These are phyloP conservation scores for Bryoerythrophyllum caledonicum DNA, from an alignment of 225 moss, liverwort and hornwort species.

Conservation along the genomic window DNA sequence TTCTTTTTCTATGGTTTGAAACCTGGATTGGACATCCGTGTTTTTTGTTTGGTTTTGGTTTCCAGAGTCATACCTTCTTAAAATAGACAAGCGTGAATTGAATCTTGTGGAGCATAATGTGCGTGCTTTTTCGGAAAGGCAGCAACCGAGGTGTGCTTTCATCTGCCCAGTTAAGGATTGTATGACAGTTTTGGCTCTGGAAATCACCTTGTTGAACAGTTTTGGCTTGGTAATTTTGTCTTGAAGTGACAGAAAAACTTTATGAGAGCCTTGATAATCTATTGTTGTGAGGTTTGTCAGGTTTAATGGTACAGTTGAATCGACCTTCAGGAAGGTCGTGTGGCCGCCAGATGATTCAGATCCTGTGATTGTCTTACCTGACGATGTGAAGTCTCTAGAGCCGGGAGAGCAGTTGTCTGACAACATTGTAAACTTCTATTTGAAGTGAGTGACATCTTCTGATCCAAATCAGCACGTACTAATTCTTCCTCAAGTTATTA, in stretches of 20 bases:
- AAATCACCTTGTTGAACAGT: too few relatives aligned
- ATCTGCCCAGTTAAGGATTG: background rate
- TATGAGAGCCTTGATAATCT: too few relatives aligned
- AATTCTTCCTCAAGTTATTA: background rate
- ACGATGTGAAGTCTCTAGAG: conserved; percentile 35
- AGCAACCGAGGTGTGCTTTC: conserved; percentile 38
- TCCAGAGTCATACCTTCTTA: conserved; percentile 51
- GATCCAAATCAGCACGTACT: background rate
- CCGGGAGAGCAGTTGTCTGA: conserved; percentile 37
- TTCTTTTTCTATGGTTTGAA: background rate
- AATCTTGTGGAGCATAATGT: conserved; percentile 48
- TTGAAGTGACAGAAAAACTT: too few relatives aligned
- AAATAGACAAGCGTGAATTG: conserved; percentile 56
- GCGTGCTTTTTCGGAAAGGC: conserved; percentile 45
- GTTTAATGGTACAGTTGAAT: conserved; percentile 22
- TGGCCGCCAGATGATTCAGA: conserved; percentile 38
- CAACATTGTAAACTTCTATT: conserved; percentile 38
- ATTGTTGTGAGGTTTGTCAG: background rate
- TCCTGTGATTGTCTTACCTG: conserved; percentile 25
- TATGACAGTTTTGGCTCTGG: conserved; percentile 4
- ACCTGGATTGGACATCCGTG: conserved; percentile 15
- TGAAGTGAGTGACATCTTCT: conserved; percentile 31
- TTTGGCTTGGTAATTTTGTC: too few relatives aligned
- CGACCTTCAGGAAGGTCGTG: conserved; percentile 24
- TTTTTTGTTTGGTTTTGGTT: background rate